Conservation (phyloP, 306 rosid genomes). For the Rosa persica region DNA sequence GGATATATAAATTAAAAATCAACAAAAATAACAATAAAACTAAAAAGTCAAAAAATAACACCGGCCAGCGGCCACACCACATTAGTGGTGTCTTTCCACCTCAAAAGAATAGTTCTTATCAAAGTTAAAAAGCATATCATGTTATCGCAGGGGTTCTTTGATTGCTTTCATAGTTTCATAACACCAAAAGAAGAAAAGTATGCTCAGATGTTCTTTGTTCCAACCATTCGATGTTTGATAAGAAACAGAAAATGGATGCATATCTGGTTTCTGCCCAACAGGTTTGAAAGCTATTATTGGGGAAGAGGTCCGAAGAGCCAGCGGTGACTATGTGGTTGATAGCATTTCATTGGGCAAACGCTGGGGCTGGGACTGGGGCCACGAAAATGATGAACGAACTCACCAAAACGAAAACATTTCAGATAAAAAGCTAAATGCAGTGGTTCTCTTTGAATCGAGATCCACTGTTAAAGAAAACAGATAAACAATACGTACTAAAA, state of each 20-base stretch:
- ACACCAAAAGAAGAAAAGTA: not conserved
- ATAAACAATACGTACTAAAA: not conserved
- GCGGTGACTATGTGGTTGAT: not conserved
- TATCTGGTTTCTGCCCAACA: not conserved
- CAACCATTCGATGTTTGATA: not conserved
- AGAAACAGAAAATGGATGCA: not conserved
- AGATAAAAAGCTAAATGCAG: not conserved
- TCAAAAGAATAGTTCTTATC: not conserved
- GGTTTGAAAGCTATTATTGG: not conserved
- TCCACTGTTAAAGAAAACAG: not conserved
- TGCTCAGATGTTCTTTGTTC: not conserved
- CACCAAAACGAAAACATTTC: not conserved
- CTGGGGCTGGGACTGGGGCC: not conserved
- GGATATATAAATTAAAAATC: no score
- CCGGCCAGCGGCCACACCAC: no score
- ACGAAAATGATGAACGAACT: not conserved
- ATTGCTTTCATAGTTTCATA: not conserved
- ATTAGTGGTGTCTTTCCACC: not conserved
- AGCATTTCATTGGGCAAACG: not conserved
- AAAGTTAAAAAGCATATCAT: conserved; percentile 2
- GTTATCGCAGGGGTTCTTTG: not conserved
- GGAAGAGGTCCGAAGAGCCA: not conserved
- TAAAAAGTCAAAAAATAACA: no score
- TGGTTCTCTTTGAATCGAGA: not conserved
- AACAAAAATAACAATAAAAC: no score